phyloP scores from a whole-genome alignment of 2,329 filamentous ascomycete species.

The Amylocarpus encephaloides region DNA sequence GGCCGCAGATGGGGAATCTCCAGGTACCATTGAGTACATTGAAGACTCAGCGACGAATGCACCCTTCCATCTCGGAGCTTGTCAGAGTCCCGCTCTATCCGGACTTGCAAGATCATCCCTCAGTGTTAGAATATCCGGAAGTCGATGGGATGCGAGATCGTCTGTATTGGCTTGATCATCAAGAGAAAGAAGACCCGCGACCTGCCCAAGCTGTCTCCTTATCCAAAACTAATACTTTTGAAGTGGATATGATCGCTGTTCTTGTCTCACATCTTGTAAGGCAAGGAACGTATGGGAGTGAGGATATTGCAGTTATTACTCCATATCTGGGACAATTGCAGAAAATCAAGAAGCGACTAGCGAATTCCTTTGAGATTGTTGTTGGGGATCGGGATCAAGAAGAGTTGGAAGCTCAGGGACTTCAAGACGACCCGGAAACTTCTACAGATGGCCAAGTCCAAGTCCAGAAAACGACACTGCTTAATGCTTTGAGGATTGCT shows the following conservation, averaged over 20 bases:
- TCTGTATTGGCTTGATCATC: slow-evolving; percentile 59
- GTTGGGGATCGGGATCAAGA: slow-evolving; percentile 57
- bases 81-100: slow-evolving; percentile 54
- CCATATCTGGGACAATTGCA: slow-evolving; percentile 54
- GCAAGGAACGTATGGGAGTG: slow-evolving; percentile 54
- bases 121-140: slow-evolving; percentile 36
- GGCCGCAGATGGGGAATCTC: slow-evolving; percentile 18
- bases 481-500: slow-evolving; percentile 33
- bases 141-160: slow-evolving; percentile 48
- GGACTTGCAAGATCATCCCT: slow-evolving; percentile 43
- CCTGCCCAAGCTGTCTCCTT: slow-evolving; percentile 48
- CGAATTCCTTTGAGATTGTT: slow-evolving; percentile 50
- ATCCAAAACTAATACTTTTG: slow-evolving; percentile 55
- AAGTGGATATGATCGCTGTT: slow-evolving; percentile 55
- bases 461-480: slow-evolving; percentile 37
- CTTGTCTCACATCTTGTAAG: slow-evolving; percentile 58
- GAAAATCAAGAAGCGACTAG: slow-evolving; percentile 42
- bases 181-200: slow-evolving; percentile 43
- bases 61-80: slow-evolving; percentile 53
- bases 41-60: slow-evolving; percentile 59
- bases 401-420: slow-evolving; percentile 37
- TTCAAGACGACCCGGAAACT: slow-evolving; percentile 16
- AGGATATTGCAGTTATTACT: slow-evolving; percentile 65
- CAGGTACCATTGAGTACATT: slow-evolving; percentile 36
- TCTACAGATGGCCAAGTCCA: slow-evolving; percentile 7